A percentile compares a stretch with the other conserved stretches of the same genome.
Evolutionary conservation across 805 yeast species (phyloP).

Genomic region (Lipomyces spencermartinsiae): DNA sequence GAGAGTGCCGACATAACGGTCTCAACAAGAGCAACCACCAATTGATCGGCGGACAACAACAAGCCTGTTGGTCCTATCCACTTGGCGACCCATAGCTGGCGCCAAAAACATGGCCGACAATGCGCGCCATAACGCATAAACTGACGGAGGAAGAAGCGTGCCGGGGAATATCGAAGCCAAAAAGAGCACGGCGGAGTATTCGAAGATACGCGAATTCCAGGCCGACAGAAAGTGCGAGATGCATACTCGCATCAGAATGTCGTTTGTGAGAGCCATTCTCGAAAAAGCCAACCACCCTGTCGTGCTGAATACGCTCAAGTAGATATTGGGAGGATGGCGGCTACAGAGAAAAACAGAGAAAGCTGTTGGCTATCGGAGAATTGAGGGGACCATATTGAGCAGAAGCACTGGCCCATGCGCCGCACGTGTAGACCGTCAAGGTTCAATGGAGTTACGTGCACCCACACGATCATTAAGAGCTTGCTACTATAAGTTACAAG

Average conservation of each 20-base stretch:
- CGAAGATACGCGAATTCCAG: slow-evolving; percentile 52
- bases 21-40: slow-evolving; percentile 8
- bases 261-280: slow-evolving; percentile 18
- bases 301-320: too few species aligned
- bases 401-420: too few species aligned
- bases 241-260: slow-evolving; percentile 27
- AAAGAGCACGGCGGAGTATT: slow-evolving; percentile 49
- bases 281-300: too few species aligned
- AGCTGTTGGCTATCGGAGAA: too few species aligned
- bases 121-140: slow-evolving; percentile 47
- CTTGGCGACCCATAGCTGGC: slow-evolving; percentile 43
- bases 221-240: slow-evolving; percentile 49
- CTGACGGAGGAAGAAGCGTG: slow-evolving; percentile 47
- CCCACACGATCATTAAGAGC: too few species aligned
- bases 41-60: slow-evolving; percentile 48
- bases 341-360: too few species aligned
- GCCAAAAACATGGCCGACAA: slow-evolving; percentile 45
- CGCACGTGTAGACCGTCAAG: too few species aligned
- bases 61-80: slow-evolving; percentile 45
- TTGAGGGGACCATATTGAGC: too few species aligned
- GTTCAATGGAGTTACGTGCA: too few species aligned
- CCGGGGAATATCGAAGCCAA: slow-evolving; percentile 48
- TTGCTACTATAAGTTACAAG: too few species aligned
- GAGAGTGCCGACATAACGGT: background rate
- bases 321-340: too few species aligned